Conservation (phyloP, 2,329 filamentous ascomycete genomes). For the Claviceps paspali region DNA sequence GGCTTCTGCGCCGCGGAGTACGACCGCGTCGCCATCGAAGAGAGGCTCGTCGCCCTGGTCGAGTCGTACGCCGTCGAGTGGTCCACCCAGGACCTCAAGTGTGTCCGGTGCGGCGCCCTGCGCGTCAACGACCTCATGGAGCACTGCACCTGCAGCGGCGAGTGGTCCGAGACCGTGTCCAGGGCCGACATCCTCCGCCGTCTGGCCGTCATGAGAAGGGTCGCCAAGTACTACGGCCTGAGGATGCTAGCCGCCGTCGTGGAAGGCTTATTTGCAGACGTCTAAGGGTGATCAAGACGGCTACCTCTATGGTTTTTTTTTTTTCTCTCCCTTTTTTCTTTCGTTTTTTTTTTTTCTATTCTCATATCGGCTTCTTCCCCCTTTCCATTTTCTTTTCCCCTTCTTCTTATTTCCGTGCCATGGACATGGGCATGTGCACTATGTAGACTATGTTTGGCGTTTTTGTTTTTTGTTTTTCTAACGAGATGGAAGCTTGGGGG, state of each 20-base stretch:
- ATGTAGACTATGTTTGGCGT: too few species aligned
- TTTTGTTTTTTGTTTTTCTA: too few species aligned
- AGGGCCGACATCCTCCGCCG: conserved; percentile 48
- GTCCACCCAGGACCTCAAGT: conserved; percentile 82
- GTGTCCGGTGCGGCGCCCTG: conserved; percentile 52
- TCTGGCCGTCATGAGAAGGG: conserved; percentile 55
- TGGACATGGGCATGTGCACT: too few species aligned
- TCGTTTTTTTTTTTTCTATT: too few species aligned
- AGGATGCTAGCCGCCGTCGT: conserved; percentile 69
- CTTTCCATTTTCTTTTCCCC: too few species aligned
- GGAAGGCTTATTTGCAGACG: conserved; percentile 37
- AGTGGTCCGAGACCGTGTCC: conserved; percentile 61
- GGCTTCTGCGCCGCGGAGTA: conserved; percentile 60
- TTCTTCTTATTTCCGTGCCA: too few species aligned
- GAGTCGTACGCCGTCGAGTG: conserved; percentile 64
- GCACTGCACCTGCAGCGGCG: conserved; percentile 83
- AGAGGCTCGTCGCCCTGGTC: conserved; percentile 62
- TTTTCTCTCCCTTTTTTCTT: too few species aligned
- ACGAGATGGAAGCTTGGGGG: too few species aligned
- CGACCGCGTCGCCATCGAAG: conserved; percentile 69
- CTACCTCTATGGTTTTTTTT: too few species aligned
- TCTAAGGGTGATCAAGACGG: too few species aligned
- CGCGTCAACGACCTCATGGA: conserved; percentile 90
- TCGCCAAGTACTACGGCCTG: conserved; percentile 65
- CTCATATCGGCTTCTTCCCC: too few species aligned